These are phyloP conservation scores for Phoma sp. DNA, from an alignment of 2,329 filamentous ascomycete species.

Conservation along the genomic window DNA sequence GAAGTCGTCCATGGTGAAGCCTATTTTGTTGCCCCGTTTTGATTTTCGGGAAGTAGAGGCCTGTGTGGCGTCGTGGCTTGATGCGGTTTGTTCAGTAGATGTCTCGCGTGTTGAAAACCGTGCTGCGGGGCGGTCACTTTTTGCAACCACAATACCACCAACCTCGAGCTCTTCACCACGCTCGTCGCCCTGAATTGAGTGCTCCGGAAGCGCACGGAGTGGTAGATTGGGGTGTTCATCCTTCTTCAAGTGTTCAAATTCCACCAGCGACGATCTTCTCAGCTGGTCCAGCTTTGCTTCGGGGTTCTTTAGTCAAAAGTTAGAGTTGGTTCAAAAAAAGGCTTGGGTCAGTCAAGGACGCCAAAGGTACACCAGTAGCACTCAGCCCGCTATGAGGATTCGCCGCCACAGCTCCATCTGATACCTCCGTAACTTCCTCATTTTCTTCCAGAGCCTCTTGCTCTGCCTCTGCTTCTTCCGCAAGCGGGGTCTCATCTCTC, in stretches of 20 bases:
- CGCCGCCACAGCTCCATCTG: background rate
- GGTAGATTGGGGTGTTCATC: constrained; percentile 40
- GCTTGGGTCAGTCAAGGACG: constrained; percentile 37
- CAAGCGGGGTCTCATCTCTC: constrained; percentile 10
- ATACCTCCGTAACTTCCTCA: background rate
- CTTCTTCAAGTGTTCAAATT: constrained; percentile 49
- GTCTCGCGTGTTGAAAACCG: constrained; percentile 6
- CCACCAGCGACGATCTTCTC: constrained; percentile 52
- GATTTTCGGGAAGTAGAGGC: constrained; percentile 12
- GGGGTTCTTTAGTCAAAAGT: constrained; percentile 50
- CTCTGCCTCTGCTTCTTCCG: constrained; percentile 8
- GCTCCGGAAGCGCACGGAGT: constrained; percentile 45
- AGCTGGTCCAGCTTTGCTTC: constrained; percentile 54
- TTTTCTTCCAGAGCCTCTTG: constrained; percentile 7
- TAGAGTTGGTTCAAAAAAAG: constrained; percentile 39
- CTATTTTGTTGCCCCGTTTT: constrained; percentile 22
- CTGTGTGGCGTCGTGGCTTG: constrained; percentile 5
- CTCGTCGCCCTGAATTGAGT: constrained; percentile 33
- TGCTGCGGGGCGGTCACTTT: constrained; percentile 14
- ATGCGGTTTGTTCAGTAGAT: constrained; percentile 2
- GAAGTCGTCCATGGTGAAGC: constrained; percentile 29
- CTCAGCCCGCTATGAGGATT: constrained; percentile 26
- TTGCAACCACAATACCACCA: constrained; percentile 12
- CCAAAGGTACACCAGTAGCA: constrained; percentile 34
- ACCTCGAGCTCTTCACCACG: constrained; percentile 16